A percentile compares a stretch with the other conserved stretches of the same genome.
Conservation (phyloP, 148 eudicot species). For the Rhododendron griersonianum region DNA sequence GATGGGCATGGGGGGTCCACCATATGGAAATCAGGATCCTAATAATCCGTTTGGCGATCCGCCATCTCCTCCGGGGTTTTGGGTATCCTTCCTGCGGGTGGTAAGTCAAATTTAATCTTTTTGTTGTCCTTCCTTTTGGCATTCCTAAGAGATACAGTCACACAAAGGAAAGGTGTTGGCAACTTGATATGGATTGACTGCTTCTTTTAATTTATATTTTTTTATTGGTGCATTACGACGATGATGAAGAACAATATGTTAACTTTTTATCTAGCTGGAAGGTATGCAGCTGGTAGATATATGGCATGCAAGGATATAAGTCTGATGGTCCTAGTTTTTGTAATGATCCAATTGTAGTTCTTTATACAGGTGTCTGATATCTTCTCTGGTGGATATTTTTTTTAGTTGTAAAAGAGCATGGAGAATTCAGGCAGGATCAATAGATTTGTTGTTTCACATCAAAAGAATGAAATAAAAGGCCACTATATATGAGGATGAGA, state of each 20-base stretch:
- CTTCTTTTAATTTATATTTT: background rate
- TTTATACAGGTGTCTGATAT: background rate
- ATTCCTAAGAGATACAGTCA: background rate
- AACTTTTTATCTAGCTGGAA: background rate
- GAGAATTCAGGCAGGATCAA: background rate
- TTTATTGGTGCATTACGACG: too few relatives aligned
- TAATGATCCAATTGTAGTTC: background rate
- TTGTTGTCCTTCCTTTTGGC: background rate
- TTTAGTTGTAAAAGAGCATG: background rate
- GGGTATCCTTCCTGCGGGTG: slow-evolving; percentile 92
- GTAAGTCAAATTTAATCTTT: slow-evolving; percentile 38
- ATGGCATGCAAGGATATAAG: background rate
- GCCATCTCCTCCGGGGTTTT: slow-evolving; percentile 86
- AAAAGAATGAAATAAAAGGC: background rate
- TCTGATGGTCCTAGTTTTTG: background rate
- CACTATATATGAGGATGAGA: background rate
- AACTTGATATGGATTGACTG: background rate
- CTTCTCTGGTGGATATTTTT: background rate
- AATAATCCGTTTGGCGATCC: slow-evolving; percentile 77
- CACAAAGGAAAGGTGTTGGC: background rate
- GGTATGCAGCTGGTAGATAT: background rate
- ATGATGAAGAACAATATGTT: background rate
- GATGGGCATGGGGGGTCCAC: slow-evolving; percentile 59
- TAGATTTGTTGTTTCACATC: background rate
- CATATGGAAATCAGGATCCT: slow-evolving; percentile 77